A percentile compares a stretch with the other conserved stretches of the same genome.
Conservation (phyloP, 2,329 filamentous ascomycete genomes). For the Teratosphaeria destructans region DNA sequence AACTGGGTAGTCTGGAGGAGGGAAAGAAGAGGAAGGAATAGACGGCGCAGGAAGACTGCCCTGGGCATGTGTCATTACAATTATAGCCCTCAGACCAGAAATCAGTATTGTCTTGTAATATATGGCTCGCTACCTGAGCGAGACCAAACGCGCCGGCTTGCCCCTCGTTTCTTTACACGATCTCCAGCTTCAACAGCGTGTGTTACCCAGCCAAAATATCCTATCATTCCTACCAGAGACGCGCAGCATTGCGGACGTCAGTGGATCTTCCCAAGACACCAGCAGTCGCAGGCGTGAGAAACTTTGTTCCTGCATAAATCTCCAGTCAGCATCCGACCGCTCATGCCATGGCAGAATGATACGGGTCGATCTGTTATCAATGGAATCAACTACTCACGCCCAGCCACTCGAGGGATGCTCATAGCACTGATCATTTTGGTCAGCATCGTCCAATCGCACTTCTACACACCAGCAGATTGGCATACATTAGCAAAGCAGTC, state of each 20-base stretch:
- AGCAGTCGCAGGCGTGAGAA: background rate
- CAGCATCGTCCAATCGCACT: background rate
- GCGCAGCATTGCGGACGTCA: no score
- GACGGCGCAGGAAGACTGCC: background rate
- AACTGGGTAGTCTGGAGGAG: constrained; percentile 80
- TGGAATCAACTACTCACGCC: background rate
- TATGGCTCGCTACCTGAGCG: background rate
- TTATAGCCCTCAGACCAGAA: background rate
- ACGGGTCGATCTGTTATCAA: no score
- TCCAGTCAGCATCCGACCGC: background rate
- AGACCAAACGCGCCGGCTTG: background rate
- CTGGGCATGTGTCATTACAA: background rate
- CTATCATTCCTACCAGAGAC: no score
- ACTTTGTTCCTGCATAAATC: background rate
- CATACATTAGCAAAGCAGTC: background rate
- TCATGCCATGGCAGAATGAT: background rate
- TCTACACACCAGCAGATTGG: background rate
- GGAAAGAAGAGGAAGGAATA: constrained; percentile 97
- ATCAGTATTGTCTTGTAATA: background rate
- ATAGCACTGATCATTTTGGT: background rate
- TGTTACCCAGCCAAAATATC: no score
- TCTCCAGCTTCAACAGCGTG: background rate
- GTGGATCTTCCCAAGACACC: background rate
- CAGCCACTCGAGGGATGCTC: background rate
- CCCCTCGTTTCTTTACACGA: background rate